Conservation (phyloP, 108 stramenopile species). For the Cyclotella sp. region DNA sequence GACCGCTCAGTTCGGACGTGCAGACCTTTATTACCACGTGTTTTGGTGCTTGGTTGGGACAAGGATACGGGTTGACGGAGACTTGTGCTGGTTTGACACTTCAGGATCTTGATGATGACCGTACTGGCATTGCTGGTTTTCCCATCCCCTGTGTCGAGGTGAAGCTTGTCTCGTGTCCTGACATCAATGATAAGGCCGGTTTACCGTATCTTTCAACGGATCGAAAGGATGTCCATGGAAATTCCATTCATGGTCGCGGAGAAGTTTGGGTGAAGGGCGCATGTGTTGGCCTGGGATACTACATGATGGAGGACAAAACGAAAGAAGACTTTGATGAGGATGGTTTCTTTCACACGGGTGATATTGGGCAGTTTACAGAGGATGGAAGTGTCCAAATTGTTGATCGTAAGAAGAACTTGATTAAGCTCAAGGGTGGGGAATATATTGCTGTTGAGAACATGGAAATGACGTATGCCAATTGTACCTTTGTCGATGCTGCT, state of each 20-base stretch:
- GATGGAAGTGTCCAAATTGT: constrained; percentile 89
- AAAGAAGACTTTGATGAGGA: constrained; percentile 81
- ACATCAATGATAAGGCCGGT: constrained; percentile 84
- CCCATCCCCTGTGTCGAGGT: constrained; percentile 78
- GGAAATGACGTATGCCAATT: constrained; percentile 83
- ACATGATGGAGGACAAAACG: constrained; percentile 85
- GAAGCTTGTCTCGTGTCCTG: constrained; percentile 79
- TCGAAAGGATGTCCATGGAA: constrained; percentile 75
- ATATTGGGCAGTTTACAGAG: constrained; percentile 87
- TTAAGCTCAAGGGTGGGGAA: constrained; percentile 94
- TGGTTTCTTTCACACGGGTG: constrained; percentile 89
- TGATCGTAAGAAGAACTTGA: constrained; percentile 94
- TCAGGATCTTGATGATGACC: constrained; percentile 68
- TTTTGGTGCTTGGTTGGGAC: constrained; percentile 80
- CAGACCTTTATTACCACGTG: constrained; percentile 84
- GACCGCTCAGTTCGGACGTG: constrained; percentile 84
- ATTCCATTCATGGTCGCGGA: constrained; percentile 75
- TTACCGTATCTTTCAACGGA: constrained; percentile 70
- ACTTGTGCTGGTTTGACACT: constrained; percentile 85
- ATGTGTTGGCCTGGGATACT: constrained; percentile 80
- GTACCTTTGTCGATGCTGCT: constrained; percentile 74
- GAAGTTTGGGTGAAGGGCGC: constrained; percentile 78
- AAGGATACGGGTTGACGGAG: constrained; percentile 91
- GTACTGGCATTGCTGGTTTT: constrained; percentile 76
- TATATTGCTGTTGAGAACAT: constrained; percentile 91